phyloP scores from a whole-genome alignment of 1,284 basidiomycete genomes.

The Sphagnurus paluster region DNA sequence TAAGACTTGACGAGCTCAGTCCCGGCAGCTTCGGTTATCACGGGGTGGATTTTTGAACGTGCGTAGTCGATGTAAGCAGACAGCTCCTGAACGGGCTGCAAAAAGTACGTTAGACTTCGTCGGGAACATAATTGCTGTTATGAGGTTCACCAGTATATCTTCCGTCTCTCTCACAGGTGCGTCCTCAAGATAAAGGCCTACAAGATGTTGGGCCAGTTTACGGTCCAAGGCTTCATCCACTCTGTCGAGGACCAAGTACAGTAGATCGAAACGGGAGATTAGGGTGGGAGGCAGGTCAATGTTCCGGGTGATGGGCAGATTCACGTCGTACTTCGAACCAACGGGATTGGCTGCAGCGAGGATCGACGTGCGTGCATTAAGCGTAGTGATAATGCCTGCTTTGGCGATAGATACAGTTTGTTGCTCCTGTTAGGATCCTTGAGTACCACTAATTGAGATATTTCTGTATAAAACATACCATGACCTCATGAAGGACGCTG shows the following conservation, averaged over 20 bases:
- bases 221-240: slow-evolving; percentile 90
- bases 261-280: slow-evolving; percentile 95
- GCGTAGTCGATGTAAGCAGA: slow-evolving; percentile 96
- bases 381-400: slow-evolving; percentile 97
- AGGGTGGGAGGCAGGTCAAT: slow-evolving; percentile 96
- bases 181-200: slow-evolving; percentile 93
- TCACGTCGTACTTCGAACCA: slow-evolving; percentile 92
- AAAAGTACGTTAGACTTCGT: background rate
- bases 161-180: slow-evolving; percentile 65
- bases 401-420: slow-evolving; percentile 99
- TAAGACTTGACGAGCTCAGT: slow-evolving; percentile 87
- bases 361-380: slow-evolving; percentile 97
- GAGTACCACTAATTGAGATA: background rate
- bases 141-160: slow-evolving; percentile 74
- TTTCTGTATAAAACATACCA: slow-evolving; percentile 57
- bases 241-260: slow-evolving; percentile 97
- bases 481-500: slow-evolving; percentile 97
- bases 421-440: slow-evolving; percentile 75
- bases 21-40: slow-evolving; percentile 86
- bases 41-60: slow-evolving; percentile 84
- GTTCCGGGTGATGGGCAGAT: slow-evolving; percentile 83
- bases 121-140: background rate
- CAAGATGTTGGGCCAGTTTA: slow-evolving; percentile 91
- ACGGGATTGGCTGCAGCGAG: slow-evolving; percentile 97
- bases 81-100: slow-evolving; percentile 83